Base-by-base conservation (phyloP, 257 asterid genomes). In the Capsicum rhomboideum region DNA sequence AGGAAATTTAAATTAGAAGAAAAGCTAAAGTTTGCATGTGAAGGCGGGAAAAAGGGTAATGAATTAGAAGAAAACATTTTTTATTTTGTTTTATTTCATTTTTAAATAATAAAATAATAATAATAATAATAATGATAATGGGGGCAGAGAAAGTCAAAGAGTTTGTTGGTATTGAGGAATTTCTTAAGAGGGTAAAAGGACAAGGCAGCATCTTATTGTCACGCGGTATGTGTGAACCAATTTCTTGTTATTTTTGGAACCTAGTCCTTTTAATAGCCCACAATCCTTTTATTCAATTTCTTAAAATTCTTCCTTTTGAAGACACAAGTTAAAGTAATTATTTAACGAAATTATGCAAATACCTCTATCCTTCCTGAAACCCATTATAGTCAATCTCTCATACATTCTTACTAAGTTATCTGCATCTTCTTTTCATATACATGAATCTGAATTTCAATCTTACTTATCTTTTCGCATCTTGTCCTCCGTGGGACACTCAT, bases 121-220 rank as follows among this genome's bases (percentile, higher is more conserved):
- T 34, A 34, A 3, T 34, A 44, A 44, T 44, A 44, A 44, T 44
- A 46, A 46, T 46, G 10, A 11, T n/a, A 20, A 17, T 67, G 14
- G 10, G 34, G 17, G 8, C 31, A 71, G 79, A 72, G 79, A 72
- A 72, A 86, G 88, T 86, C 88, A 86, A 86, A 83, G 84, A 74
- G 85, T 82, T 85, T 61, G 86, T 83, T 82, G 81, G 83, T 74
- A 82, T 61, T 54, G 79, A 31, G 40, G 83, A 74, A 82, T 42
- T 85, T 66, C 11, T 50, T n/a, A 12, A 44, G 85, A 37, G 31
- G 44, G 16, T 6, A 85, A 63, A 61, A 82, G 80, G 88, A 82
- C 88, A 82, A 82, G 71, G 85, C 79, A 11, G 74, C 84, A 86
- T 86, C 82, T 86, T 83, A 72, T 83, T 31, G 50, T 86, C 88